Percentiles rank a stretch among this genome's conserved stretches.
phyloP scores from a whole-genome alignment of 345 rosid species.

The Euphorbia lathyris region DNA sequence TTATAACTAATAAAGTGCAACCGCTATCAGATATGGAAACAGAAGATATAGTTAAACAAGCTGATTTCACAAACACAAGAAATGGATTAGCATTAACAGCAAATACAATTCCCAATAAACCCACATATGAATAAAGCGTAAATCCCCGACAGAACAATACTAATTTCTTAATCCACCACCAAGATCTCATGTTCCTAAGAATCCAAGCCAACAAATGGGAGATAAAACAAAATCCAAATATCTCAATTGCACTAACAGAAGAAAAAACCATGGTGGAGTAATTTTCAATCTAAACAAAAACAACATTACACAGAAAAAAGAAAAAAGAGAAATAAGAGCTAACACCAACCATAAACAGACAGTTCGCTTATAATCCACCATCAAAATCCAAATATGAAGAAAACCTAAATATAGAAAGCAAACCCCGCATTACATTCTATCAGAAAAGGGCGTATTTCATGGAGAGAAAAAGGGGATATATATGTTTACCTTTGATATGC shows the following conservation, averaged over 20 bases:
- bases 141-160: not conserved
- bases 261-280: not conserved
- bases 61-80: not conserved
- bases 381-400: conserved; percentile 14
- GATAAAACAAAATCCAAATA: not conserved
- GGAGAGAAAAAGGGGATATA: not conserved
- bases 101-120: not conserved
- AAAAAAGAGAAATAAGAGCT: not conserved
- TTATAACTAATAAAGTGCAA: not conserved
- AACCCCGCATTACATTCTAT: not conserved
- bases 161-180: conserved; percentile 5
- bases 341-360: conserved; percentile 14
- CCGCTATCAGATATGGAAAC: not conserved
- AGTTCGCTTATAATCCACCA: conserved; percentile 1
- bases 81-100: conserved; percentile 3
- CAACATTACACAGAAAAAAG: not conserved
- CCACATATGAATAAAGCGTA: not conserved
- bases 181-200: not conserved
- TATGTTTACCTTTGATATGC: conserved; percentile 5
- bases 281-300: not conserved
- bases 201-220: not conserved
- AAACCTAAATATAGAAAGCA: conserved; percentile 4
- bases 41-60: not conserved
- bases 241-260: not conserved
- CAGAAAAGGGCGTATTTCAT: not conserved